A percentile compares a stretch with the other conserved stretches of the same genome.
These are phyloP conservation scores for Skeletonema marinoi DNA, from an alignment of 108 stramenopile genomes.

Conservation along the genomic window DNA sequence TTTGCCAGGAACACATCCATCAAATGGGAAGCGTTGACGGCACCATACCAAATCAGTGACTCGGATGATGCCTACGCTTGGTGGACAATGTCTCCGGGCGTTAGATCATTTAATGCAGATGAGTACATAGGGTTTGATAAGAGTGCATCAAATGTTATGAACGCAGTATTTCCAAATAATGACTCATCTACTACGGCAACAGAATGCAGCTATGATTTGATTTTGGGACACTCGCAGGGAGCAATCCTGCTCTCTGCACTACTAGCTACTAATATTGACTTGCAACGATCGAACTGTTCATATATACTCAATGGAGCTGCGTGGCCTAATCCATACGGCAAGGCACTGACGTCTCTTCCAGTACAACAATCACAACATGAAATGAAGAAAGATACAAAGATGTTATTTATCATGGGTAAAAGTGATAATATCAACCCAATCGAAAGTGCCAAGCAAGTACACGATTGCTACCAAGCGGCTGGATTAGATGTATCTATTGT, in stretches of 20 bases:
- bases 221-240: conserved; percentile 83
- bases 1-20: conserved; percentile 23
- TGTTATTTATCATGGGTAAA: conserved; percentile 68
- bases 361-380: neutral
- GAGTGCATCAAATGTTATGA: conserved; percentile 45
- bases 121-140: conserved; percentile 74
- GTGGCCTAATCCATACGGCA: conserved; percentile 71
- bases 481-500: conserved; percentile 56
- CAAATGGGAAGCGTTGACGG: conserved; percentile 39
- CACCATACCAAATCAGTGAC: conserved; percentile 45
- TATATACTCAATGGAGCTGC: conserved; percentile 82
- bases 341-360: conserved; percentile 3
- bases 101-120: conserved; percentile 74
- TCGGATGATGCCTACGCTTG: conserved; percentile 57
- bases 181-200: neutral
- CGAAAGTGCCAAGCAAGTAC: conserved; percentile 56
- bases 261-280: conserved; percentile 41
- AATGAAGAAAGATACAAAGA: conserved; percentile 12
- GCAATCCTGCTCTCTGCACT: conserved; percentile 75
- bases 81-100: conserved; percentile 81
- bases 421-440: conserved; percentile 74
- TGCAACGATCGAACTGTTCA: conserved; percentile 14
- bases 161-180: conserved; percentile 37
- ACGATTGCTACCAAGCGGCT: conserved; percentile 38
- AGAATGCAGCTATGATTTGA: conserved; percentile 54